Percentiles rank a stretch among this genome's conserved stretches.
Evolutionary conservation across 108 stramenopile genomes (phyloP).

Genomic region (Nitzschia sp.): DNA sequence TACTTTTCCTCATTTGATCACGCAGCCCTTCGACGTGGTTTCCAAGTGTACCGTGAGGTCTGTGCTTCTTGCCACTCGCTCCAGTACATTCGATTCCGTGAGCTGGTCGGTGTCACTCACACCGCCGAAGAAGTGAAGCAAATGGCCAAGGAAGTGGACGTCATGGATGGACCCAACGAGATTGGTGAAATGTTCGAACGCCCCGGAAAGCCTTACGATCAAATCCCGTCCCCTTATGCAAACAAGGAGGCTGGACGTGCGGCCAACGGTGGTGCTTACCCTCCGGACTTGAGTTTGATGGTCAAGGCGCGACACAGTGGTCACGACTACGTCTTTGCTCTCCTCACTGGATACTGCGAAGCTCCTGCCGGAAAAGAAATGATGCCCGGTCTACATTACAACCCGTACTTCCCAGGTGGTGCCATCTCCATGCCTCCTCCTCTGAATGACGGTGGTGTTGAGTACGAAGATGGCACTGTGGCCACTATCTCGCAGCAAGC

Average conservation of each 20-base stretch:
- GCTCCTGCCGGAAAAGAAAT: conserved; percentile 95
- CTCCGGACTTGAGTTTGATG: conserved; percentile 98
- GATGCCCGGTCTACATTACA: conserved; percentile 95
- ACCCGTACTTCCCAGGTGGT: conserved; percentile 95
- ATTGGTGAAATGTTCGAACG: conserved; percentile 99
- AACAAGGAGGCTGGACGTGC: conserved; percentile 96
- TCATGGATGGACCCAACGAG: conserved; percentile 97
- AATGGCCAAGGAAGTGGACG: conserved; percentile 92
- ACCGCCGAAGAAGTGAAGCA: conserved; percentile 88
- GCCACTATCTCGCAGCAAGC: conserved; percentile 96
- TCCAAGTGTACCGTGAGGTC: conserved; percentile 99
- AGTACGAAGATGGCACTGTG: conserved; percentile 97
- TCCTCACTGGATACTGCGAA: conserved; percentile 97
- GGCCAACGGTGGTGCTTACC: conserved; percentile 97
- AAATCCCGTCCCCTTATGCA: conserved; percentile 90
- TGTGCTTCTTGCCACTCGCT: conserved; percentile 96
- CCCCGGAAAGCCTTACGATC: conserved; percentile 95
- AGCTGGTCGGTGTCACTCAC: conserved; percentile 97
- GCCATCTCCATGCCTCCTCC: conserved; percentile 99
- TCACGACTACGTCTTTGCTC: conserved; percentile 94
- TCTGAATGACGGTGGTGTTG: conserved; percentile 94
- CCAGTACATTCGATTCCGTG: conserved; percentile 94
- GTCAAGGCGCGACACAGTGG: conserved; percentile 98
- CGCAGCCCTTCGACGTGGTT: conserved; percentile 95
- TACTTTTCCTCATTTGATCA: conserved; percentile 84